Evolutionary conservation across 148 eudicot genomes (phyloP).

Genomic region (Rheum nobile): DNA sequence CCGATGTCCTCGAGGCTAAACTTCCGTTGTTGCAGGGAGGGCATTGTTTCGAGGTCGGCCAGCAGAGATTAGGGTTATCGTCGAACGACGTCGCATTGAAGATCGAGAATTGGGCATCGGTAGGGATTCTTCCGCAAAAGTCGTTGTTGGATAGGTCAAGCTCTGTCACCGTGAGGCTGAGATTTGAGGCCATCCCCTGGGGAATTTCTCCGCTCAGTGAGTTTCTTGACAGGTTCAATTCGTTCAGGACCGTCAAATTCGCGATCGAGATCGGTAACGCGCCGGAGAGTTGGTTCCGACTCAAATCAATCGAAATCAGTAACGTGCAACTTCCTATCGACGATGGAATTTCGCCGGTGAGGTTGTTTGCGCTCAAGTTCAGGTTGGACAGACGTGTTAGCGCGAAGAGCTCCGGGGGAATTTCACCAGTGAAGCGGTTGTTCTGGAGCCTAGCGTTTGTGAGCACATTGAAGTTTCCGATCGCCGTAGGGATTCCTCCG

Average conservation of each 20-base stretch:
- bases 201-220: constrained; percentile 40
- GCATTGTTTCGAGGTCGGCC: constrained; percentile 20
- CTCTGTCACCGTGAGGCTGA: constrained; percentile 10
- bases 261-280: constrained; percentile 25
- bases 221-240: constrained; percentile 29
- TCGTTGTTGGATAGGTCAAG: constrained; percentile 47
- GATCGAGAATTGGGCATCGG: background rate
- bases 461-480: constrained; percentile 20
- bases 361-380: constrained; percentile 25
- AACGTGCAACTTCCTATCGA: constrained; percentile 17
- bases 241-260: constrained; percentile 13
- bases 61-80: constrained; percentile 44
- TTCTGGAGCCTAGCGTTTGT: constrained; percentile 14
- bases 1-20: constrained; percentile 11
- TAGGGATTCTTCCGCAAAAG: constrained; percentile 33
- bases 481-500: constrained; percentile 34
- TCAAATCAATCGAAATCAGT: constrained; percentile 30
- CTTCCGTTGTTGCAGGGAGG: constrained; percentile 7
- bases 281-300: constrained; percentile 29
- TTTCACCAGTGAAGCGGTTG: constrained; percentile 30
- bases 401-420: constrained; percentile 30
- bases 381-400: constrained; percentile 12
- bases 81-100: constrained; percentile 28
- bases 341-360: constrained; percentile 40
- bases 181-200: constrained; percentile 12